Base-by-base conservation (phyloP, 805 yeast genomes). In the Wickerhamomyces kurtzmanii region DNA sequence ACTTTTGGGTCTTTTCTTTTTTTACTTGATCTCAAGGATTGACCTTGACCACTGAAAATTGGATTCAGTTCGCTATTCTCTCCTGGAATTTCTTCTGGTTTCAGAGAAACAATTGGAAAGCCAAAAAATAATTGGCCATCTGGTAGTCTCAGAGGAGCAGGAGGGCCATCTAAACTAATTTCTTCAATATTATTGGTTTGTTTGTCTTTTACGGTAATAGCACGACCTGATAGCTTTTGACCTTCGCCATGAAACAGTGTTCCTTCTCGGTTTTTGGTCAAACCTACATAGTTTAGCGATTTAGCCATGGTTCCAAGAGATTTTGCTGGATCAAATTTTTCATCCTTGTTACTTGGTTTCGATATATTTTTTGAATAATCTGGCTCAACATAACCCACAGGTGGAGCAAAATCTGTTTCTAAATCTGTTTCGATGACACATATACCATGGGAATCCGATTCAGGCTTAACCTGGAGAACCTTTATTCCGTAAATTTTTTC, bases 381-480 rank as follows among this genome's bases (percentile, higher is more conserved):
- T 2, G 96, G 96, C 49, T 89, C 97, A 12, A 83, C 95, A 49
- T 91, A 91, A 0, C 99, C 99, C 5, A 89, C 95, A 0, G 99
- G 99, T 3, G 98, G 95, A 2, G 96, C 97, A 60, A 91, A 91
- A 49, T 91, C 99, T 0, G 96, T 94, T 33, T 84, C 94, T 36
- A 91, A 64, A 58, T 91, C 98, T 0, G 98, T 91, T 50, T 91
- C 99, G 16, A 91, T 84, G 5, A 91, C 96, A 62, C 96, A 89
- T 10, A 89, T 78, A 33, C 95, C 82, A 19, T 68, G 58, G 6
- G 61, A 57, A 6, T 52, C 42, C 2, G 73, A 64, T 29, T 78
- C 82, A 1, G 97, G 97, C 44, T 83, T 83, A 16, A 75, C 83
- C 43, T 91, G 96, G 25, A 89, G 58, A 12, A 91, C 87, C 47